These are phyloP conservation scores for Leishmania arabica DNA, from an alignment of 208 protist species.

Conservation along the genomic window DNA sequence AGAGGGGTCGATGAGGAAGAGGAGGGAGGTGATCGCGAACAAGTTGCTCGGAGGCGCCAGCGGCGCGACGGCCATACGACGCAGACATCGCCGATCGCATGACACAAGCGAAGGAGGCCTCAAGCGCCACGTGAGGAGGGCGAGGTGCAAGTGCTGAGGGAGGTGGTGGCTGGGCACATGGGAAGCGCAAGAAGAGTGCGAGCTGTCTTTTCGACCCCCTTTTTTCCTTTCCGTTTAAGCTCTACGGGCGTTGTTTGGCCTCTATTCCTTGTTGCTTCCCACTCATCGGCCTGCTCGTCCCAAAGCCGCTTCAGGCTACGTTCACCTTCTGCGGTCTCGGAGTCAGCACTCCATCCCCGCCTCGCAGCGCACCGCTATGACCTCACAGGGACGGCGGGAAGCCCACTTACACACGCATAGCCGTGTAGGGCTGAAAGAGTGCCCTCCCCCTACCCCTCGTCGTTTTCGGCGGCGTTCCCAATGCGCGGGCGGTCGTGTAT, in stretches of 20 bases:
- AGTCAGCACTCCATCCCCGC: not conserved
- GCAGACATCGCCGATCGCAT: not conserved
- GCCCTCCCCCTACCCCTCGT: slow-evolving; percentile 5
- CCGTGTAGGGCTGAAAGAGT: not conserved
- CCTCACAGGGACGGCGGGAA: not conserved
- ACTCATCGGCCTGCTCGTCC: not conserved
- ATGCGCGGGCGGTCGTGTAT: not conserved
- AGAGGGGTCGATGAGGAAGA: not conserved
- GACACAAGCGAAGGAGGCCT: slow-evolving; percentile 1
- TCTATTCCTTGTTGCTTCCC: no score
- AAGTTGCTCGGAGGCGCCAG: not conserved
- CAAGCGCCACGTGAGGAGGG: not conserved
- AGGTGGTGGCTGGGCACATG: not conserved
- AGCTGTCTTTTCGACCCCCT: not conserved
- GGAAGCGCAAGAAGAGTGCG: not conserved
- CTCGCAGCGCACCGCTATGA: not conserved
- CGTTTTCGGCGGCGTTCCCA: not conserved
- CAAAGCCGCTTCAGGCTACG: not conserved
- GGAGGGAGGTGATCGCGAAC: not conserved
- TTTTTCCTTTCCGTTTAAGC: not conserved
- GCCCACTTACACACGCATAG: not conserved
- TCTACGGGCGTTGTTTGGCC: not conserved
- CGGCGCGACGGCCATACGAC: not conserved
- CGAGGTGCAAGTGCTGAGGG: not conserved
- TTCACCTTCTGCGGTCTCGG: not conserved